Evolutionary conservation across 2,329 filamentous ascomycete species (phyloP).

Genomic region (Fonsecaea erecta): DNA sequence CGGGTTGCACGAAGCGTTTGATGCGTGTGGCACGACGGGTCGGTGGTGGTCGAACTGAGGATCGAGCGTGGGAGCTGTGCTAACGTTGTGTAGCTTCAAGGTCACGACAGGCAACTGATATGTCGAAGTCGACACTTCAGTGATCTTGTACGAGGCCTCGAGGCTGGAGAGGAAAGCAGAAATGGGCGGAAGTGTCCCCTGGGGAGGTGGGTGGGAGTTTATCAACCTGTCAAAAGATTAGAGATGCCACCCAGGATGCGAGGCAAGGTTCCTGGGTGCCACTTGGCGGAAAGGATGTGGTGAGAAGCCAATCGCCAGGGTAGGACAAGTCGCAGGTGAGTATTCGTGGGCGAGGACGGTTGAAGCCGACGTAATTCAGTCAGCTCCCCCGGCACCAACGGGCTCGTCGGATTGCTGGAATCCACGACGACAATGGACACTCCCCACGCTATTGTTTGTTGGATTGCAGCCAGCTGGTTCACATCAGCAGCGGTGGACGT

Average conservation of each 20-base stretch:
- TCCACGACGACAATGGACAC: not conserved
- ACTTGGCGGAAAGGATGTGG: conserved; percentile 18
- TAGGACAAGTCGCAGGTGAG: conserved; percentile 18
- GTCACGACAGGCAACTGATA: conserved; percentile 15
- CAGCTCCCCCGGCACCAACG: no score
- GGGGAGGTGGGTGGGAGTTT: conserved; percentile 15
- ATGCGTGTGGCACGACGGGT: conserved; percentile 19
- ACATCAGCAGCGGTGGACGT: conserved; percentile 13
- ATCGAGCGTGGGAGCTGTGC: not conserved
- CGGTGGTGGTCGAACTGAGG: not conserved
- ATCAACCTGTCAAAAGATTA: conserved; percentile 22
- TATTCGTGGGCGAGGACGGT: conserved; percentile 19
- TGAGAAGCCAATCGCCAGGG: conserved; percentile 15
- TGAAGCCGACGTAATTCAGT: conserved; percentile 9
- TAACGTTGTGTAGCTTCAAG: conserved; percentile 8
- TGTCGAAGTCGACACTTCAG: conserved; percentile 13
- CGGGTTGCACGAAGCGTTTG: conserved; percentile 12
- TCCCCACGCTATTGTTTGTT: conserved; percentile 30
- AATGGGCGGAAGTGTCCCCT: conserved; percentile 9
- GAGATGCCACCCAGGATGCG: not conserved
- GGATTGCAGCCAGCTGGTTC: conserved; percentile 12
- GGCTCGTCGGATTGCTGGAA: conserved; percentile 18
- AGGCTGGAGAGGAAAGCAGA: conserved; percentile 8
- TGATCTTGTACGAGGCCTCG: conserved; percentile 18
- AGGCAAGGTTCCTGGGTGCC: conserved; percentile 6